Evolutionary conservation across 225 moss, liverwort and hornwort species (phyloP).

Genomic region (Thuidium tamariscinum): DNA sequence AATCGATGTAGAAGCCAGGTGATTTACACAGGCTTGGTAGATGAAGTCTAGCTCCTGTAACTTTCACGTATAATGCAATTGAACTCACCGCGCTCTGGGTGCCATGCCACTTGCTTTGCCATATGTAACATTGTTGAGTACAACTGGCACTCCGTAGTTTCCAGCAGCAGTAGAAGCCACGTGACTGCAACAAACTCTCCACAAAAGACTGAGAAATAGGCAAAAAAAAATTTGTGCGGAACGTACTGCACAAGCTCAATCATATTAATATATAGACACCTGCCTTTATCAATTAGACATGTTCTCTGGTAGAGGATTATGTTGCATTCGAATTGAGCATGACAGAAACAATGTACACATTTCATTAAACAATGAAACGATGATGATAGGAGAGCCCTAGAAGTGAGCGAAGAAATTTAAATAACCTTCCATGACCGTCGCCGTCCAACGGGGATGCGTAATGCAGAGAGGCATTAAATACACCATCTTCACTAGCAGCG

Average conservation of each 20-base stretch:
- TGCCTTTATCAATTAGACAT: neutral
- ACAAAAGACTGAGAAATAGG: neutral
- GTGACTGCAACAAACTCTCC: slow-evolving; percentile 3
- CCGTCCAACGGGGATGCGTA: slow-evolving; percentile 74
- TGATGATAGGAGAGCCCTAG: neutral
- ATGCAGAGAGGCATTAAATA: slow-evolving; percentile 27
- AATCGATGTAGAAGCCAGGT: neutral
- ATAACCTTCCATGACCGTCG: slow-evolving; percentile 66
- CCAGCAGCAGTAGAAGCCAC: slow-evolving; percentile 28
- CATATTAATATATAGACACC: neutral
- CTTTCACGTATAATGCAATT: neutral
- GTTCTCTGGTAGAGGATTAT: neutral
- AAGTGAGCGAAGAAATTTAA: neutral
- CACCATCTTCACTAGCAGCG: slow-evolving; percentile 48
- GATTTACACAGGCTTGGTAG: neutral
- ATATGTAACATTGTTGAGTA: slow-evolving; percentile 16
- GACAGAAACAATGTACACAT: neutral
- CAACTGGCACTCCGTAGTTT: slow-evolving; percentile 20
- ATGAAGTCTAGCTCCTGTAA: neutral
- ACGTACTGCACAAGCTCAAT: neutral
- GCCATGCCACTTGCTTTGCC: slow-evolving; percentile 31
- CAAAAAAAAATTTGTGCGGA: neutral
- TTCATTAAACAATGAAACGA: neutral
- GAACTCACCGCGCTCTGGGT: slow-evolving; percentile 22
- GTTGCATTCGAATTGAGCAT: neutral